phyloP scores from a whole-genome alignment of 352 stramenopile species.

The Globisporangium echinulatum region DNA sequence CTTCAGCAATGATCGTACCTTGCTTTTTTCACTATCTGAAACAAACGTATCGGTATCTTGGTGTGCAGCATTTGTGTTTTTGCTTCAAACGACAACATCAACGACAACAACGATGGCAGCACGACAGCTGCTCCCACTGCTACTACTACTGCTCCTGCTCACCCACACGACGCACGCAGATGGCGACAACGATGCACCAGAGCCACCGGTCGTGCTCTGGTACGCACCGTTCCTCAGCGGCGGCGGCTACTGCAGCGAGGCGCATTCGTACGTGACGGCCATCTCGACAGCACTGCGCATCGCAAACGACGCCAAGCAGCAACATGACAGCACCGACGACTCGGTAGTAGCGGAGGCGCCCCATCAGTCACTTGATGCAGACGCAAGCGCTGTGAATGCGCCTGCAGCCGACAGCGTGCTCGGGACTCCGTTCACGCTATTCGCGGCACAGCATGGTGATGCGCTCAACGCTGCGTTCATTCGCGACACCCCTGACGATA shows the following conservation, averaged over 20 bases:
- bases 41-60: no score
- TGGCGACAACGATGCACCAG: background rate
- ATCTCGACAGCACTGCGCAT: slow-evolving; percentile 31
- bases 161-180: background rate
- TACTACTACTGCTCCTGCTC: background rate
- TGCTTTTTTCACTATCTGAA: no score
- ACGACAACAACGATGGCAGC: background rate
- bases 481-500: slow-evolving; percentile 41
- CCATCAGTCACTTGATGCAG: background rate
- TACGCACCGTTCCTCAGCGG: slow-evolving; percentile 89
- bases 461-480: slow-evolving; percentile 64
- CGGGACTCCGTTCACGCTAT: slow-evolving; percentile 36
- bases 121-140: background rate
- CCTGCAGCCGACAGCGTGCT: background rate
- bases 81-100: background rate
- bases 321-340: background rate
- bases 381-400: background rate
- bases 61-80: background rate
- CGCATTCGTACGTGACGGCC: slow-evolving; percentile 78
- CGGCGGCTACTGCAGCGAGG: slow-evolving; percentile 90
- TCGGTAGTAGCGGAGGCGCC: background rate
- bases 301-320: background rate
- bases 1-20: no score
- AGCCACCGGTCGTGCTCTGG: slow-evolving; percentile 63
- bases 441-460: slow-evolving; percentile 64